Percentiles rank a stretch among this genome's conserved stretches.
Evolutionary conservation across 805 yeast species (phyloP).

Genomic region (Wickerhamomyces chaumierensis): DNA sequence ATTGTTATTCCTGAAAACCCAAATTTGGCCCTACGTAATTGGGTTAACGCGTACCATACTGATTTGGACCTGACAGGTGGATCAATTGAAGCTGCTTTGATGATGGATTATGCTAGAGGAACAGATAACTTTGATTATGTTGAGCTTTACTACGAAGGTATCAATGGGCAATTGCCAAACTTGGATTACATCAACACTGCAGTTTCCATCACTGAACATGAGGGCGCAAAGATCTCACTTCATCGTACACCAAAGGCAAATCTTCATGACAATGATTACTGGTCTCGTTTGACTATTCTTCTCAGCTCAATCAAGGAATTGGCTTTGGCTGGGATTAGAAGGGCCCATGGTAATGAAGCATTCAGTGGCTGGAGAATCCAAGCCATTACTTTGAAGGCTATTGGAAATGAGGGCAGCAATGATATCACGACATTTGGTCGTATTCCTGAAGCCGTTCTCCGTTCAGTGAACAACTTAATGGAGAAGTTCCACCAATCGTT

Average conservation of each 20-base stretch:
- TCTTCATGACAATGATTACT: constrained; percentile 35
- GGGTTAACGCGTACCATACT: constrained; percentile 93
- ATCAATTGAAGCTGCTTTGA: constrained; percentile 80
- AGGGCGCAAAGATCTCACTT: constrained; percentile 57
- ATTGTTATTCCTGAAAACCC: constrained; percentile 73
- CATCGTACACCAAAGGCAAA: constrained; percentile 44
- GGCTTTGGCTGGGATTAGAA: constrained; percentile 58
- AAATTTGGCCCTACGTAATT: constrained; percentile 54
- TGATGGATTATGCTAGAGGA: constrained; percentile 62
- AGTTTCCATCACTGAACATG: constrained; percentile 62
- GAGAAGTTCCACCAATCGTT: constrained; percentile 97
- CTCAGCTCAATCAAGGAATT: constrained; percentile 56
- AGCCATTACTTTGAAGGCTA: constrained; percentile 69
- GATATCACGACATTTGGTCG: constrained; percentile 92
- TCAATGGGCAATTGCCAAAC: constrained; percentile 94
- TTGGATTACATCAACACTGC: constrained; percentile 81
- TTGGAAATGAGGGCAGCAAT: constrained; percentile 40
- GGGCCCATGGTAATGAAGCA: constrained; percentile 69
- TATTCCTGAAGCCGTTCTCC: constrained; percentile 72
- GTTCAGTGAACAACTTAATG: constrained; percentile 82
- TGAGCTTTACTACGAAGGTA: constrained; percentile 74
- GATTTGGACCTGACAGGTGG: constrained; percentile 85
- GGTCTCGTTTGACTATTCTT: constrained; percentile 46
- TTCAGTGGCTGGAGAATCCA: constrained; percentile 96
- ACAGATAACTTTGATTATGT: constrained; percentile 61